phyloP scores from a whole-genome alignment of 2,329 filamentous ascomycete genomes.

The Pestalotiopsis sp. region DNA sequence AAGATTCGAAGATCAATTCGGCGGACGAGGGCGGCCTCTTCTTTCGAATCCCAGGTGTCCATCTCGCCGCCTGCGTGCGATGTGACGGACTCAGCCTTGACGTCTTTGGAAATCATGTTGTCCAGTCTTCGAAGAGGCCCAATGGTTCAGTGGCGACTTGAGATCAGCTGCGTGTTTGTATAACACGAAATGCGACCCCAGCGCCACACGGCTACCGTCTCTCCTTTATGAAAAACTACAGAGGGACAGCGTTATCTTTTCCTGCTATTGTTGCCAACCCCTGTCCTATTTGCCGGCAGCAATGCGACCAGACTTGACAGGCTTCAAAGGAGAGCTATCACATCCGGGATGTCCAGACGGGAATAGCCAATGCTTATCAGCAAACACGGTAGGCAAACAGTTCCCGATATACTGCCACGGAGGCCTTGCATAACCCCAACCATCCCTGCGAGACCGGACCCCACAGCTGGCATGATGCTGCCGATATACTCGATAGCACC shows the following conservation, averaged over 20 bases:
- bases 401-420: neutral
- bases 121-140: too few relatives aligned
- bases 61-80: neutral
- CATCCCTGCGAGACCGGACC: neutral
- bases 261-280: neutral
- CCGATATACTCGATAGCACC: neutral
- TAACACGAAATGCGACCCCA: neutral
- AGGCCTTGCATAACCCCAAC: neutral
- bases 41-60: constrained; percentile 1
- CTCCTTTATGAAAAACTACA: neutral
- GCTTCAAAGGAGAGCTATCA: neutral
- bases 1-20: constrained; percentile 5
- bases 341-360: neutral
- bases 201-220: neutral
- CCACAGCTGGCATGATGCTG: neutral
- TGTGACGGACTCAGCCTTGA: neutral
- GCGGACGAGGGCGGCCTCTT: neutral
- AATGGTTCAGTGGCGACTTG: neutral
- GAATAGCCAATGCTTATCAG: neutral
- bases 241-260: neutral
- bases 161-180: neutral
- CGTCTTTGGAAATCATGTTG: neutral
- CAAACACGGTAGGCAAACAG: neutral
- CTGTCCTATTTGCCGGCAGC: neutral
- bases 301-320: neutral